Percentiles rank a stretch among this genome's conserved stretches.
Conservation (phyloP, 2,329 filamentous ascomycete species). For the Diaporthe sp. region DNA sequence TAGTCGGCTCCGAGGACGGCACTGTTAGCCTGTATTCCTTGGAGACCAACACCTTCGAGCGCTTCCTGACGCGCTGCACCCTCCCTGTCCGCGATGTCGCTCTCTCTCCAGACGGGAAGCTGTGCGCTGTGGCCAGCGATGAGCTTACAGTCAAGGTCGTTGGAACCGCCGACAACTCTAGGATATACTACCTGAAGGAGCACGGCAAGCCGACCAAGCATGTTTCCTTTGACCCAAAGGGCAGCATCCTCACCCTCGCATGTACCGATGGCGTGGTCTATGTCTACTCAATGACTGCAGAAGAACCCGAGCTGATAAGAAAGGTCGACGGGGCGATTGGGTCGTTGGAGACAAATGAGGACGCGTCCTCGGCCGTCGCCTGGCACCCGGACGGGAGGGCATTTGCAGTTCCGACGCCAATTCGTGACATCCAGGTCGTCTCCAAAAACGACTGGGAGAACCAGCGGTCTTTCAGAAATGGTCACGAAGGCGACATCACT, state of each 20-base stretch:
- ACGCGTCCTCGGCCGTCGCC: slow-evolving; percentile 78
- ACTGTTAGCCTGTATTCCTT: slow-evolving; percentile 96
- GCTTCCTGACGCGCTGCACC: slow-evolving; percentile 85
- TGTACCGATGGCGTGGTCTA: slow-evolving; percentile 92
- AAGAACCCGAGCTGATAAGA: slow-evolving; percentile 83
- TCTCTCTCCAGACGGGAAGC: slow-evolving; percentile 83
- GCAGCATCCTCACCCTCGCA: slow-evolving; percentile 81
- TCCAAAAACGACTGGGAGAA: slow-evolving; percentile 92
- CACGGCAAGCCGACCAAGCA: slow-evolving; percentile 92
- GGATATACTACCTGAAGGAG: slow-evolving; percentile 83
- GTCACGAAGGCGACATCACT: slow-evolving; percentile 87
- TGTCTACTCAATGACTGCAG: slow-evolving; percentile 84
- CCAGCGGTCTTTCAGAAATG: slow-evolving; percentile 82
- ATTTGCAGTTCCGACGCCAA: slow-evolving; percentile 87
- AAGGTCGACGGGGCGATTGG: slow-evolving; percentile 88
- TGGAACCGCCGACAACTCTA: slow-evolving; percentile 81
- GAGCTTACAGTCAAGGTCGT: slow-evolving; percentile 93
- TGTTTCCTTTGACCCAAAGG: slow-evolving; percentile 86
- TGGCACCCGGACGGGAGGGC: slow-evolving; percentile 97
- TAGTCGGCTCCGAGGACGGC: slow-evolving; percentile 93
- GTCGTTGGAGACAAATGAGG: slow-evolving; percentile 80
- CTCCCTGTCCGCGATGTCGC: slow-evolving; percentile 89
- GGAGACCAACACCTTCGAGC: slow-evolving; percentile 78
- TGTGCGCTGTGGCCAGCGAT: slow-evolving; percentile 97
- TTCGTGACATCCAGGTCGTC: slow-evolving; percentile 85